phyloP scores from a whole-genome alignment of 2,329 filamentous ascomycete genomes.

The Hymenoscyphus salicellus region DNA sequence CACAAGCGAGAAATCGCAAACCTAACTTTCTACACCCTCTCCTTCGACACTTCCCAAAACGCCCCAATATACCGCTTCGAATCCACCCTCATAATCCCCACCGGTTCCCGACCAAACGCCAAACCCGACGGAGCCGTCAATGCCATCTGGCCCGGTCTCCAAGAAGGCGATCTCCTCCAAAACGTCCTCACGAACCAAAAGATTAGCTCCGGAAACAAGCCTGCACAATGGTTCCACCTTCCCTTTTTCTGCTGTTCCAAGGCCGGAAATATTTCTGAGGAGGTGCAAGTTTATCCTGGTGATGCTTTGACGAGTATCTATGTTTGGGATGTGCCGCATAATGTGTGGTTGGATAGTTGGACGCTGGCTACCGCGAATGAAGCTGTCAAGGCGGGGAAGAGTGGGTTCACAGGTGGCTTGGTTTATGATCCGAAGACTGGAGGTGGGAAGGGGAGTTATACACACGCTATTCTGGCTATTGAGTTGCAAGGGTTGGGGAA shows the following conservation, averaged over 20 bases:
- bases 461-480: slow-evolving; percentile 17
- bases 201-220: slow-evolving; percentile 5
- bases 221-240: slow-evolving; percentile 18
- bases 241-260: slow-evolving; percentile 25
- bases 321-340: slow-evolving; percentile 12
- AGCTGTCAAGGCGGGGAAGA: slow-evolving; percentile 3
- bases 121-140: slow-evolving; percentile 47
- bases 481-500: slow-evolving; percentile 19
- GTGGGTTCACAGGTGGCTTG: slow-evolving; percentile 16
- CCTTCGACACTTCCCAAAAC: neutral
- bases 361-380: slow-evolving; percentile 10
- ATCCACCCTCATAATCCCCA: slow-evolving; percentile 22
- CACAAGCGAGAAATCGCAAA: slow-evolving; percentile 8
- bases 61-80: slow-evolving; percentile 17
- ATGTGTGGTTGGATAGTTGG: slow-evolving; percentile 21
- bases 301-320: slow-evolving; percentile 21
- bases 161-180: slow-evolving; percentile 19
- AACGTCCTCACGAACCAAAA: slow-evolving; percentile 23
- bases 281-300: slow-evolving; percentile 19
- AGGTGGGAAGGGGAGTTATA: slow-evolving; percentile 1
- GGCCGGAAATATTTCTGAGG: slow-evolving; percentile 7
- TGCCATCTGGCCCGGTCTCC: slow-evolving; percentile 48
- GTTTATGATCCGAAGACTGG: slow-evolving; percentile 17
- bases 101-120: slow-evolving; percentile 9
- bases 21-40: slow-evolving; percentile 10